phyloP scores from a whole-genome alignment of 768 basidiomycete species.

The Albatrellus ellisii region DNA sequence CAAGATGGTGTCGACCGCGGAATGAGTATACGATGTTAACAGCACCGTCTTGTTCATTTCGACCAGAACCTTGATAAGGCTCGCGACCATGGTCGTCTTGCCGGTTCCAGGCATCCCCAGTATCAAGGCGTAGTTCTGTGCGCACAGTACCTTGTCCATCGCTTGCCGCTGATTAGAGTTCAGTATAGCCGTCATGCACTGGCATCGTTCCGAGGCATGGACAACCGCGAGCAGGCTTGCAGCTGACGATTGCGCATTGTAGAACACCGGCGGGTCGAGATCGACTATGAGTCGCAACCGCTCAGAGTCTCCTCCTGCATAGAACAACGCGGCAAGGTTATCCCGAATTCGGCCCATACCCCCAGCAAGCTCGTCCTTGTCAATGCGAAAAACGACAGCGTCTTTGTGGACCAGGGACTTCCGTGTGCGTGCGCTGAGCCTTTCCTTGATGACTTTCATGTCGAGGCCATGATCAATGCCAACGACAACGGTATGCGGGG shows the following conservation, averaged over 20 bases:
- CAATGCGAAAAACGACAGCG: slow-evolving; percentile 60
- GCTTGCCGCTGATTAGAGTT: slow-evolving; percentile 67
- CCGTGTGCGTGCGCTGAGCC: slow-evolving; percentile 19
- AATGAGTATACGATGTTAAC: slow-evolving; percentile 91
- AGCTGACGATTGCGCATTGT: slow-evolving; percentile 14
- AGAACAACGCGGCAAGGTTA: slow-evolving; percentile 85
- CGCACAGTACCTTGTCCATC: slow-evolving; percentile 58
- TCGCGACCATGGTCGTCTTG: slow-evolving; percentile 90
- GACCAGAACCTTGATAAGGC: slow-evolving; percentile 72
- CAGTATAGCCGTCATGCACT: slow-evolving; percentile 20
- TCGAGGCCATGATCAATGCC: slow-evolving; percentile 78
- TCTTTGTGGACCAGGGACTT: slow-evolving; percentile 11
- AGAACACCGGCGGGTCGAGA: slow-evolving; percentile 56
- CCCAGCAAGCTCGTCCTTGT: slow-evolving; percentile 82
- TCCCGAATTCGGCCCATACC: slow-evolving; percentile 84
- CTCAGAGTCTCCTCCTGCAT: slow-evolving; percentile 55
- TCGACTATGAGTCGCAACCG: slow-evolving; percentile 75
- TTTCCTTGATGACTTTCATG: slow-evolving; percentile 31
- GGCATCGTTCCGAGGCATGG: slow-evolving; percentile 8
- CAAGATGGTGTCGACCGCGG: slow-evolving; percentile 95
- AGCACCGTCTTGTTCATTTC: slow-evolving; percentile 76
- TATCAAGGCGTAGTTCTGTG: slow-evolving; percentile 83
- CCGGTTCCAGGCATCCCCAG: slow-evolving; percentile 99
- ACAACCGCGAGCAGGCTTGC: slow-evolving; percentile 13
- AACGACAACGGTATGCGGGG: slow-evolving; percentile 47